Conservation (phyloP, 176 grass and related monocot species). For the Eragrostis nindensis region DNA sequence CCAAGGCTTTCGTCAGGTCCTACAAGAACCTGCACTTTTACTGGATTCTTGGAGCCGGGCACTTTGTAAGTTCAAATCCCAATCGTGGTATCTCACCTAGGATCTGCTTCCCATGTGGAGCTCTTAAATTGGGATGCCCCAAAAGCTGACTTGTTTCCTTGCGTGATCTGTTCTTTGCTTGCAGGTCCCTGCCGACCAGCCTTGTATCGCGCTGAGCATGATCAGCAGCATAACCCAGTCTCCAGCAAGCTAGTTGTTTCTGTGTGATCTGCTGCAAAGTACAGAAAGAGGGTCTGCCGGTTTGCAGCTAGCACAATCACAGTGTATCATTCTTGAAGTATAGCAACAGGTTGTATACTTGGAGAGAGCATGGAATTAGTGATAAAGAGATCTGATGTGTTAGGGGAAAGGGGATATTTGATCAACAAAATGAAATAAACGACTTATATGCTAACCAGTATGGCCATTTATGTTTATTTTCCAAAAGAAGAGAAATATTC, state of each 20-base stretch:
- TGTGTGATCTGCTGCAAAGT: too few relatives aligned
- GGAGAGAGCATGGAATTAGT: too few relatives aligned
- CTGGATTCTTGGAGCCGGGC: conserved; percentile 66
- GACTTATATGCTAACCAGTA: too few relatives aligned
- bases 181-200: conserved; percentile 4
- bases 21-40: conserved; percentile 64
- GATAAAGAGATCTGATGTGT: too few relatives aligned
- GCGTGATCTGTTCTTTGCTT: neutral
- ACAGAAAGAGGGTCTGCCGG: too few relatives aligned
- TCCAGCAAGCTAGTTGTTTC: neutral
- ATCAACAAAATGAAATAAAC: too few relatives aligned
- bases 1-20: conserved; percentile 56
- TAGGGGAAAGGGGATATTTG: too few relatives aligned
- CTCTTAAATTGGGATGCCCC: neutral
- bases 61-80: conserved; percentile 46
- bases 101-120: neutral
- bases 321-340: too few relatives aligned
- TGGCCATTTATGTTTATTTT: too few relatives aligned
- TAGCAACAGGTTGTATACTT: too few relatives aligned
- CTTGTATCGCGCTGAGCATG: neutral
- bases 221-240: neutral
- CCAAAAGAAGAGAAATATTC: too few relatives aligned
- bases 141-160: neutral
- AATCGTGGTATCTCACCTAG: neutral
- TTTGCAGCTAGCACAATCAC: too few relatives aligned